phyloP scores from a whole-genome alignment of 345 rosid species.

The Rhizophora mangle region DNA sequence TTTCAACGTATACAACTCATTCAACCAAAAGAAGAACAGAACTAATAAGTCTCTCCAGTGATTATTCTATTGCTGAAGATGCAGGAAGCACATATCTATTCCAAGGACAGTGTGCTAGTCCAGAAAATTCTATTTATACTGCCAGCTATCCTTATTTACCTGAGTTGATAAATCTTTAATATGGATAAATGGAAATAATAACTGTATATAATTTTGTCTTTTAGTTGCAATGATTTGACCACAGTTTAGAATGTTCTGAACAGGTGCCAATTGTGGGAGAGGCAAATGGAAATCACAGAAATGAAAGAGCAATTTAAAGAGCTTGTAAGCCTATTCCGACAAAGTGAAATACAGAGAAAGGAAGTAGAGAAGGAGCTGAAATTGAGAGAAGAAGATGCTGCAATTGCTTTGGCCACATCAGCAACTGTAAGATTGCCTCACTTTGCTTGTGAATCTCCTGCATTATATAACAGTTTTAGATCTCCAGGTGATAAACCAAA shows the following conservation, averaged over 20 bases:
- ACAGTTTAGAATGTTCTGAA: slow-evolving; percentile 12
- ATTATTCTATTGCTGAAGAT: background rate
- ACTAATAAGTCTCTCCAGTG: background rate
- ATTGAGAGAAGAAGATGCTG: slow-evolving; percentile 69
- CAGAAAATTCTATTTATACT: no score
- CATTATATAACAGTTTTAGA: slow-evolving; percentile 5
- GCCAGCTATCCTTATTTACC: no score
- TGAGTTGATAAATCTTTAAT: no score
- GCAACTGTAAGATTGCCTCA: slow-evolving; percentile 47
- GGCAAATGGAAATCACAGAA: slow-evolving; percentile 82
- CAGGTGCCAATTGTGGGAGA: slow-evolving; percentile 95
- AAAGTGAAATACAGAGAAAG: slow-evolving; percentile 74
- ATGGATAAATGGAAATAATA: no score
- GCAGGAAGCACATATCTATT: slow-evolving; percentile 13
- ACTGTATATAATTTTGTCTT: background rate
- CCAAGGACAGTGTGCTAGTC: background rate
- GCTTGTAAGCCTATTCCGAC: slow-evolving; percentile 65
- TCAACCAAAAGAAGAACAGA: background rate
- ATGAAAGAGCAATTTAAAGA: slow-evolving; percentile 93
- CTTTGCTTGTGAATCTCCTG: slow-evolving; percentile 1
- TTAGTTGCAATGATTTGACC: background rate
- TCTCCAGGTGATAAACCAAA: slow-evolving; percentile 1
- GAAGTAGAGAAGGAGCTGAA: slow-evolving; percentile 84
- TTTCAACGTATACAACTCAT: no score
- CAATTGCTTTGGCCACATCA: slow-evolving; percentile 56